phyloP scores from a whole-genome alignment of 768 basidiomycete genomes.

The Fibroporia radiculosa region DNA sequence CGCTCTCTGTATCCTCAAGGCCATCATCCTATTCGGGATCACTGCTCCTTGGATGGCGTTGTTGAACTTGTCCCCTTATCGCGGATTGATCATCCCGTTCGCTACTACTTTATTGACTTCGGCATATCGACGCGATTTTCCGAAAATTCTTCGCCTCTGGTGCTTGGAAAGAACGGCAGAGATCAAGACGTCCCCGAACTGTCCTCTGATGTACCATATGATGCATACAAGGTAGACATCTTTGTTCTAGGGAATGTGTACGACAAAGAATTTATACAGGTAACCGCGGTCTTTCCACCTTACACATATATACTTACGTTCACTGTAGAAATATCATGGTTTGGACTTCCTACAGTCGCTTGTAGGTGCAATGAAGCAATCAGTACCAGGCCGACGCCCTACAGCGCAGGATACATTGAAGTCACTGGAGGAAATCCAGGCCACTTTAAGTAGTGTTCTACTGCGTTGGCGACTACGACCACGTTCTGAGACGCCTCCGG shows the following conservation, averaged over 20 bases:
- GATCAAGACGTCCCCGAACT: slow-evolving; percentile 21
- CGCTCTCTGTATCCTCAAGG: slow-evolving; percentile 14
- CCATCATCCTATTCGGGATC: slow-evolving; percentile 12
- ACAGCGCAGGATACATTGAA: slow-evolving; percentile 3
- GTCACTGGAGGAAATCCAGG: slow-evolving; percentile 3
- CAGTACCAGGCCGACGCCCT: slow-evolving; percentile 3
- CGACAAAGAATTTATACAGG: slow-evolving; percentile 10
- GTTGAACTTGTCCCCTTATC: neutral
- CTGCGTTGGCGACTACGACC: slow-evolving; percentile 9
- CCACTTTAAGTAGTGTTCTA: neutral
- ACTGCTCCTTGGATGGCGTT: neutral
- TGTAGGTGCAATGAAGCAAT: slow-evolving; percentile 9
- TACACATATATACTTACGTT: neutral
- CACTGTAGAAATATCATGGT: neutral
- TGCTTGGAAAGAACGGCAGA: slow-evolving; percentile 13
- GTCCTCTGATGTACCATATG: slow-evolving; percentile 12
- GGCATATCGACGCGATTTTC: slow-evolving; percentile 14
- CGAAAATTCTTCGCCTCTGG: slow-evolving; percentile 5
- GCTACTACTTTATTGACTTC: slow-evolving; percentile 16
- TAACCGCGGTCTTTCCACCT: neutral
- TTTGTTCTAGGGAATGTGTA: slow-evolving; percentile 20
- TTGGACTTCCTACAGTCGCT: slow-evolving; percentile 10
- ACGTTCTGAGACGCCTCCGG: slow-evolving; percentile 5
- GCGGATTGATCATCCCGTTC: slow-evolving; percentile 1
- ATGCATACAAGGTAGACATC: slow-evolving; percentile 20